These are phyloP conservation scores for Clarkia xantiana DNA, from an alignment of 345 rosid species.

Conservation along the genomic window DNA sequence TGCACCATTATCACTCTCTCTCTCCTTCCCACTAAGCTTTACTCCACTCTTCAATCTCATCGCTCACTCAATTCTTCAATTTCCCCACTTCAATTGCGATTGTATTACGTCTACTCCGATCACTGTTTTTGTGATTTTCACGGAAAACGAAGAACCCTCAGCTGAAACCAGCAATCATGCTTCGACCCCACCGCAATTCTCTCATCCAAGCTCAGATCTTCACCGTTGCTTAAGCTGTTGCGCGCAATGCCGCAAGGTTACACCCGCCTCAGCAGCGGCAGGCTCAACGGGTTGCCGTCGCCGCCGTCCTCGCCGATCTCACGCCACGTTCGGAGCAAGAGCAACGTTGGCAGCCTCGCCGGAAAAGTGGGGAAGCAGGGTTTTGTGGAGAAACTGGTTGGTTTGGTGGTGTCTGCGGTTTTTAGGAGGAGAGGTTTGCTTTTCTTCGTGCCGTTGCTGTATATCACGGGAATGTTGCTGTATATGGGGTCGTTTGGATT, in stretches of 20 bases:
- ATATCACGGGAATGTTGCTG: constrained; percentile 71
- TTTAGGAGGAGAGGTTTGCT: constrained; percentile 64
- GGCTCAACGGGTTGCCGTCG: constrained; percentile 28
- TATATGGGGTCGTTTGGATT: constrained; percentile 79
- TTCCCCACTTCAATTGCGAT: too few relatives aligned
- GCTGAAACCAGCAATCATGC: too few relatives aligned
- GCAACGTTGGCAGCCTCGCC: constrained; percentile 6
- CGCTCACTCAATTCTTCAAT: too few relatives aligned
- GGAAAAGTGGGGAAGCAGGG: constrained; percentile 28
- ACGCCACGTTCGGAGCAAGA: constrained; percentile 45
- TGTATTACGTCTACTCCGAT: too few relatives aligned
- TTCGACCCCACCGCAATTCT: too few relatives aligned
- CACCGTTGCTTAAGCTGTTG: too few relatives aligned
- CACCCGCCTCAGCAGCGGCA: constrained; percentile 68
- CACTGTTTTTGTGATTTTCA: too few relatives aligned
- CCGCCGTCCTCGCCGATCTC: constrained; percentile 81
- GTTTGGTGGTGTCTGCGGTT: constrained; percentile 41
- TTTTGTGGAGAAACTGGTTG: constrained; percentile 35
- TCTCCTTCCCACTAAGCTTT: too few relatives aligned
- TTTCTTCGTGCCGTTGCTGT: constrained; percentile 72
- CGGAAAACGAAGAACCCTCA: too few relatives aligned
- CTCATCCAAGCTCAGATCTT: too few relatives aligned
- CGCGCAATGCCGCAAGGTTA: constrained; percentile 38
- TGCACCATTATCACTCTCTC: too few relatives aligned
- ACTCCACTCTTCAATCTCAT: too few relatives aligned